Evolutionary conservation across 1,139 yeast genomes (phyloP), one percentile per base, ranked within the genome.

Genomic region (Hyphopichia wangnamkhiaoensis): DNA sequence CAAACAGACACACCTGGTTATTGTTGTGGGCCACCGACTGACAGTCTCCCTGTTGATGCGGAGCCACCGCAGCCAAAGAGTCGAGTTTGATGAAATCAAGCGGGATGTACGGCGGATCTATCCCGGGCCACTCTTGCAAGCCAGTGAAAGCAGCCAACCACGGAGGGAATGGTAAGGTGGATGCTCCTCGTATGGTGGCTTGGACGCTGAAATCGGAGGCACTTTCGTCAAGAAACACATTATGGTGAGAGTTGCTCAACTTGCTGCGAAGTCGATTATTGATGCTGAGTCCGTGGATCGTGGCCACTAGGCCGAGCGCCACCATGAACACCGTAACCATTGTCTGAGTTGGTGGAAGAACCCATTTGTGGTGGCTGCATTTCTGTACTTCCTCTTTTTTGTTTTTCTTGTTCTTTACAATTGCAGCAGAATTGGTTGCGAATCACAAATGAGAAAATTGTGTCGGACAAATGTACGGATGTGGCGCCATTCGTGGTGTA

Each of bases 81-180:
- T 53, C 47, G 38, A 88, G 67, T 52, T 85, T 77, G 45, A 90
- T 79, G 49, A 82, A 81, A 47, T 82, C 86, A 45, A 86, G 63
- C 2, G 95, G 91, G 24, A 90, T 82, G 58, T 87, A 90, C 0
- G 97, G 96, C 3, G 96, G 96, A 36, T 83, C 80, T 38, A 78
- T 58, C 1, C 83, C 91, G 0, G 97, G 97, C 98, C 98, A 90
- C 41, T 74, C 74, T 1, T 52, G 63, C 36, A 88, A 56, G 0
- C 91, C 91, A 0, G 96, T 89, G 47, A 87, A 75, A 8, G 79
- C 84, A 1, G 71, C 52, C 27, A 90, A 72, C 98, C 98, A 90
- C 31, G 68, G 46, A 0, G 98, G 98, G 47, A 90, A 81, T 0
- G 87, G 83, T 25, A 61, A 48, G 20, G 40, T 14, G 9, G n/a